A percentile compares a stretch with the other conserved stretches of the same genome.
Evolutionary conservation across 805 yeast species (phyloP).

Genomic region (Blastobotrys attinorum): DNA sequence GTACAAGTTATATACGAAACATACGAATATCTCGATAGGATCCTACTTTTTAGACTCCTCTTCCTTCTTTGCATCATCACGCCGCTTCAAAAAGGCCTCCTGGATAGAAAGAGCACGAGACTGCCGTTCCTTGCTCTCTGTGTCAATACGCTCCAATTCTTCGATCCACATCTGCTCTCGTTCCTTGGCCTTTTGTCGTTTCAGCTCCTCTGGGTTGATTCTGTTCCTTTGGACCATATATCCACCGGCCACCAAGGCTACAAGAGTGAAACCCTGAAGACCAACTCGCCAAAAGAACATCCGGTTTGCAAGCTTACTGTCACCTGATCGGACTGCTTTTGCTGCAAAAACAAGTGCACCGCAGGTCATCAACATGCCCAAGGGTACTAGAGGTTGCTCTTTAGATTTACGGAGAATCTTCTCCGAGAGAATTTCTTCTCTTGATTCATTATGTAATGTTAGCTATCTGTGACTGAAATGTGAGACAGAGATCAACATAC

Average conservation of each 20-base stretch:
- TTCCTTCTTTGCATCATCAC: constrained; percentile 7
- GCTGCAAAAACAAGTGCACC: constrained; percentile 79
- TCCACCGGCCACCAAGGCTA: constrained; percentile 78
- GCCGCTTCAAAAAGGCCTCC: constrained; percentile 6
- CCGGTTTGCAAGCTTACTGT: constrained; percentile 66
- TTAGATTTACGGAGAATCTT: constrained; percentile 41
- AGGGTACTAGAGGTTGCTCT: constrained; percentile 84
- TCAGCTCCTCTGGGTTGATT: constrained; percentile 47
- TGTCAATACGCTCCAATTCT: constrained; percentile 74
- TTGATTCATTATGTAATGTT: background rate
- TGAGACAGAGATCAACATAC: background rate
- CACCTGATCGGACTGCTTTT: constrained; percentile 62
- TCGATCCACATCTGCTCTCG: constrained; percentile 87
- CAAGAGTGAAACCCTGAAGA: constrained; percentile 74
- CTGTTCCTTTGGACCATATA: constrained; percentile 21
- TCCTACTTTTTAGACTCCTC: constrained; percentile 1
- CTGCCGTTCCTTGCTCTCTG: constrained; percentile 58
- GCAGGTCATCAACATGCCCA: constrained; percentile 71
- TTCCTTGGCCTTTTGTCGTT: constrained; percentile 70
- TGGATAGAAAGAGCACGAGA: constrained; percentile 41
- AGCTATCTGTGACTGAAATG: background rate
- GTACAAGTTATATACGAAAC: background rate
- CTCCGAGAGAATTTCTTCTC: constrained; percentile 14
- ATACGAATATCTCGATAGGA: too few species aligned
- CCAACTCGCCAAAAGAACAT: constrained; percentile 89